Base-by-base conservation (phyloP, 768 basidiomycete genomes). In the Cyclocybe cylindracea region DNA sequence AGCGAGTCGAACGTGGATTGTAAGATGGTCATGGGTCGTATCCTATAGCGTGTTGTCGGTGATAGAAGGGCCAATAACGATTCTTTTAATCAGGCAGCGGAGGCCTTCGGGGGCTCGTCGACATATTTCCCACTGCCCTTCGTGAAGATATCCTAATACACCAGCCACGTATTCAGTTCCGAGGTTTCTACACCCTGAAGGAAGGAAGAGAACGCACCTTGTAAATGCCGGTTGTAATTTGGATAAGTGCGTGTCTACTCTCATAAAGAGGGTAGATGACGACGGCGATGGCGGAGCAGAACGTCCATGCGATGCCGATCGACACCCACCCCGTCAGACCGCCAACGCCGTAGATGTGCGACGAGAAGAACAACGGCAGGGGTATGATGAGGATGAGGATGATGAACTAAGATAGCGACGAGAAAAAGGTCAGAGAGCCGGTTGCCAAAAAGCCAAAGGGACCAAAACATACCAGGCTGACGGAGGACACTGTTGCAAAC, bases 211-310 rank as follows among this genome's bases (percentile, higher is more conserved):
- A 11, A 38, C 10, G 8, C 37, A 86, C 90, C 79, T 85, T 90
- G 56, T 83, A 56, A 38, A 92, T 70, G 6, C 91, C 90, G 43
- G 64, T 66, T 19, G 55, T 33, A 44, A 95, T 89, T 65, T 81
- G 69, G 5, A 10, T 34, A 41, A 98, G 62, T 0, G 89, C 91
- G 4, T 56, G 72, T 38, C 91, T 74, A 47, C 89, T 91, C 74
- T 98, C 94, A 71, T 78, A 96, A 4, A 96, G 71, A 14, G 94
- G 94, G 61, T 92, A 93, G 10, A 96, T 18, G 14, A 95, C 91
- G 39, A 93, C 90, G 6, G 82, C 73, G 53, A 87, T 77, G 3
- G 84, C 75, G 1, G 91, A 93, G 45, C 78, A 72, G 69, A 95
- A 94, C 16, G 86, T 75, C 94, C 94, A 97, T 34, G 86, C 72